Evolutionary conservation across 345 rosid species (phyloP), one percentile per base, ranked within the genome.

Genomic region (Limnanthes douglasii): DNA sequence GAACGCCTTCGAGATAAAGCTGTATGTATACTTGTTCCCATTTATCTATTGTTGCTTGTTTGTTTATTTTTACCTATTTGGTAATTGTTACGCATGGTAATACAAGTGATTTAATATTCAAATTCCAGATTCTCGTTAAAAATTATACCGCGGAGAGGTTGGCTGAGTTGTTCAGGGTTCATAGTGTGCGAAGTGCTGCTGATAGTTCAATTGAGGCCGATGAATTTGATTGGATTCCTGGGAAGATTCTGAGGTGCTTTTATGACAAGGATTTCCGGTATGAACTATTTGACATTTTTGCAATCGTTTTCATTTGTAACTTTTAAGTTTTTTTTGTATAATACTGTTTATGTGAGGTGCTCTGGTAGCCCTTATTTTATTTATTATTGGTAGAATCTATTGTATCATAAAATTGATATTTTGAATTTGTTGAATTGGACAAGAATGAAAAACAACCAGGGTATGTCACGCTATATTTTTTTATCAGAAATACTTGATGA

Each of bases 1-100:
- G 98, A 90, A 45, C 85, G 98, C 29, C 78, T 90, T 50, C 78
- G 98, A 23, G 98, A 90, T 57, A 90, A 84, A 80, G 78, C 96
- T 42, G 98, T 90, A 72, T 53, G 78, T 51, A 31, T 42, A 29
- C 16, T 47, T 37, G 41, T 40, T 43, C 46, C 37, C 31, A 34
- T 44, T 28, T 21, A 35, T 37, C 45, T 39, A 17, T 29, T 37
- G 36, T 26, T 42, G 15, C 26, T 22, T 1, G 8, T 34, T 46
- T 37, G 34, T 40, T 30, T 27, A 17, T 50, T 27, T 39, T 36
- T 40, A 17, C 31, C 17, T 52, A 4, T 54, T 9, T 41, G 18
- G 35, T 52, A 31, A 37, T 27, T 20, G 11, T 17, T 46, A 44
- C 49, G 20, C 37, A 28, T 22, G 18, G 31, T 35, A 17, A 20